Evolutionary conservation across 192 early-diverging fungal species (phyloP).

Genomic region (Podochytrium sp.): DNA sequence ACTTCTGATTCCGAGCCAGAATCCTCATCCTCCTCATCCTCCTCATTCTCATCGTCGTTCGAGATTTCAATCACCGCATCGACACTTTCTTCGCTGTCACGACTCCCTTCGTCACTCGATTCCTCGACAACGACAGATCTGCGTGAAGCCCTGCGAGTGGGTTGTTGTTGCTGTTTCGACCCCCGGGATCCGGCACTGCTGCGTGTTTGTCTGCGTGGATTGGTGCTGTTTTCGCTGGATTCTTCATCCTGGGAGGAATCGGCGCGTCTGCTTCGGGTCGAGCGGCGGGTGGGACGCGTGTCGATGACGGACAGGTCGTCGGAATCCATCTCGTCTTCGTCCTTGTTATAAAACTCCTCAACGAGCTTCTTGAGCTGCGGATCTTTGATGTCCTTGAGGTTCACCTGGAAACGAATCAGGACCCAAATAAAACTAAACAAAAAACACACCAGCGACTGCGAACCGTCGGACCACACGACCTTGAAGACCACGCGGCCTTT

Average conservation of each 20-base stretch:
- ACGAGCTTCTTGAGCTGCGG: background rate
- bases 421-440: background rate
- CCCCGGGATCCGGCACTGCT: background rate
- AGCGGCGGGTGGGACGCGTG: no score
- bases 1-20: background rate
- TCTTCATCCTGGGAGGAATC: background rate
- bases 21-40: slow-evolving; percentile 2
- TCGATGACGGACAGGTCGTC: no score
- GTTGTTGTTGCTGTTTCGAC: background rate
- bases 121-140: no score
- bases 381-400: background rate
- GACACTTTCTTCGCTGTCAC: no score
- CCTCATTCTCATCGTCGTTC: background rate
- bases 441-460: background rate
- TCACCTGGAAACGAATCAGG: background rate
- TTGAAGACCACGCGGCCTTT: background rate
- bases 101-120: no score
- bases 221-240: background rate
- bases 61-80: no score
- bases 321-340: background rate
- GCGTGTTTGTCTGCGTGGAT: background rate
- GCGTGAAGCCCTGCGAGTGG: background rate
- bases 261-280: background rate
- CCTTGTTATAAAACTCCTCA: background rate
- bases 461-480: slow-evolving; percentile 3